Percentiles rank a stretch among this genome's conserved stretches.
phyloP scores from a whole-genome alignment of 2,329 filamentous ascomycete genomes.

The Microascus cirrosus region DNA sequence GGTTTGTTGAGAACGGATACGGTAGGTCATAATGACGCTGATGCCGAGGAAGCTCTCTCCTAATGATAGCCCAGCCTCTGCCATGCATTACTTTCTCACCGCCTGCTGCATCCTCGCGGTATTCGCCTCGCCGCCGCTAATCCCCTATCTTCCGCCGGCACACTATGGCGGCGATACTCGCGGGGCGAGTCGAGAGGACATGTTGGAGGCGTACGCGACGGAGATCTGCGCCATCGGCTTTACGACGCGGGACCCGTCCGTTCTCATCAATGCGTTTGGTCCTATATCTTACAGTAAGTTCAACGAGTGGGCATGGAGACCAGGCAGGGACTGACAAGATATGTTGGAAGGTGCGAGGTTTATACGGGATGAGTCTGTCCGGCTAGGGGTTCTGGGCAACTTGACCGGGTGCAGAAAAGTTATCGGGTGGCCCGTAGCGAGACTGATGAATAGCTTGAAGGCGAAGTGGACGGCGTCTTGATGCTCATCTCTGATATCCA shows the following conservation, averaged over 20 bases:
- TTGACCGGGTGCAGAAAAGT: not conserved
- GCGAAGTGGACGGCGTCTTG: not conserved
- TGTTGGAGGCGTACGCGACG: conserved; percentile 21
- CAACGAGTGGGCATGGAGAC: not conserved
- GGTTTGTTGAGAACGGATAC: conserved; percentile 29
- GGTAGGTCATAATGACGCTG: conserved; percentile 20
- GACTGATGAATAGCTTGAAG: not conserved
- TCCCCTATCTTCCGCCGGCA: not conserved
- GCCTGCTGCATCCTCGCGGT: conserved; percentile 18
- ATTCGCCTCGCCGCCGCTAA: conserved; percentile 6
- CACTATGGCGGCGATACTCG: not conserved
- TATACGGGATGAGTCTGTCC: not conserved
- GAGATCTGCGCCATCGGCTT: conserved; percentile 32
- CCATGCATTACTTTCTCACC: conserved; percentile 29
- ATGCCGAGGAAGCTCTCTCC: not conserved
- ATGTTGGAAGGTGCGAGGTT: not conserved
- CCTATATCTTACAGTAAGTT: conserved; percentile 32
- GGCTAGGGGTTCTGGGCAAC: not conserved
- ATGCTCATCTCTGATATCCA: too few relatives aligned
- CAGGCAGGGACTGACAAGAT: conserved; percentile 20
- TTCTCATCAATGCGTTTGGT: conserved; percentile 35
- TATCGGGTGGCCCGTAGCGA: not conserved
- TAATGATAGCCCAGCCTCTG: conserved; percentile 19
- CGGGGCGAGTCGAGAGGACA: conserved; percentile 9
- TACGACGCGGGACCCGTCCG: conserved; percentile 26